Evolutionary conservation across 345 rosid species (phyloP), one percentile per base, ranked within the genome.

Genomic region (Reutealis trisperma): DNA sequence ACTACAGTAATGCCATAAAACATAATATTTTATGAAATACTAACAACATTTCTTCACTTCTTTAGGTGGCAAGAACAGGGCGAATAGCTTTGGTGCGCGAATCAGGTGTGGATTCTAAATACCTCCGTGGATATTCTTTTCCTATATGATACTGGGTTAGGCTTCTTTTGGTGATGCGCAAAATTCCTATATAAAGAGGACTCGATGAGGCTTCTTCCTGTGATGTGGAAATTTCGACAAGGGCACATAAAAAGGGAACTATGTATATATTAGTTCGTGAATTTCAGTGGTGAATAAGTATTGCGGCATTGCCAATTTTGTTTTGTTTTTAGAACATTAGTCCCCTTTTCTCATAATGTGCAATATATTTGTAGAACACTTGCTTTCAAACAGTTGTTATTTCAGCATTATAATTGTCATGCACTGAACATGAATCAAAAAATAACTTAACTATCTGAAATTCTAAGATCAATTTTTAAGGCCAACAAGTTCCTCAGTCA

Each of bases 31-130:
- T 37, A 37, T 37, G 1, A 47, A 10, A 47, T 47, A 1, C 14
- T 47, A 9, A 47, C 13, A 3, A 52, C 57, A 15, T 52, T 52
- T 15, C 13, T 71, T 37, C 8, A 54, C n/a, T 54, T 41, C 12
- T 74, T 30, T 66, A 93, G 99, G 97, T 96, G 67, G 99, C 99
- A 77, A 83, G 98, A 82, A 92, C 98, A 0, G 99, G 99, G 42
- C 88, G 99, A 59, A 74, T 95, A n/a, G 98, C 98, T 30, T 79
- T 90, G 89, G 88, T 83, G 44, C 94, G 98, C 11, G 99, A 92
- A 77, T 95, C 96, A 1, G 97, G 98, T 27, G 97, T 95, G 49
- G 98, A 93, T 82, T 95, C 99, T 3, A 93, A 80, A 67, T 81
- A 83, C 76, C 98, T 95, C 19, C 93, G 97, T 34, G 99, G 99